These are phyloP conservation scores for Copromyces sp. DNA, from an alignment of 495 filamentous ascomycete species.

Conservation along the genomic window DNA sequence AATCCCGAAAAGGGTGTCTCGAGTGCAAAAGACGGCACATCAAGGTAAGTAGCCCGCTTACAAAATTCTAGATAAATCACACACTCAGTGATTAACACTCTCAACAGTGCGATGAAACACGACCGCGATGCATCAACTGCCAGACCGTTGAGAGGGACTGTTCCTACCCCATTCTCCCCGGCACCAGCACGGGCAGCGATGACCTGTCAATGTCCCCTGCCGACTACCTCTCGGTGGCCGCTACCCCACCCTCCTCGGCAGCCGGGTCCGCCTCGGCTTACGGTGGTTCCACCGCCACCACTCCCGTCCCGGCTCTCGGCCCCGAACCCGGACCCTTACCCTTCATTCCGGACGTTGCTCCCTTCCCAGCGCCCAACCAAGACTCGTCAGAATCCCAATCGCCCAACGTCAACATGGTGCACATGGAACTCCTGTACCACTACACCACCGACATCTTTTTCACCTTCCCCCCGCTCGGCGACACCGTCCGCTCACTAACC, in stretches of 20 bases:
- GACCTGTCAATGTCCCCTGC: neutral
- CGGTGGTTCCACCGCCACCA: neutral
- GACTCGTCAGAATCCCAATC: neutral
- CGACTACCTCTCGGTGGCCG: neutral
- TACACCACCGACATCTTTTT: constrained; percentile 10
- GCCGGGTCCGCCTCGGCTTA: constrained; percentile 1
- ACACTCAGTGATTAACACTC: neutral
- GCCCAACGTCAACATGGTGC: constrained; percentile 16
- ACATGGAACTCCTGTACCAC: constrained; percentile 28
- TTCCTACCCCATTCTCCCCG: constrained; percentile 13
- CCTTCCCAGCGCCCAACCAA: neutral
- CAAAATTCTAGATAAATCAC: neutral
- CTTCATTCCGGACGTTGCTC: constrained; percentile 1
- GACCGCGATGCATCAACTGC: constrained; percentile 26
- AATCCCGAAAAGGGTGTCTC: constrained; percentile 47
- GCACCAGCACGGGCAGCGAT: neutral
- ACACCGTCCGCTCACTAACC: constrained; percentile 1
- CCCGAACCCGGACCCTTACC: neutral
- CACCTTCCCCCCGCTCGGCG: constrained; percentile 4
- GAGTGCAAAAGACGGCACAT: constrained; percentile 50
- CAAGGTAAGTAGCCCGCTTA: constrained; percentile 28
- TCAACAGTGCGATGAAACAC: constrained; percentile 24
- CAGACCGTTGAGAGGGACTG: constrained; percentile 21
- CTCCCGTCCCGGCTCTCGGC: constrained; percentile 1
- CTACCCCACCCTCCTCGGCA: constrained; percentile 1